Percentiles rank a stretch among this genome's conserved stretches.
Conservation (phyloP, 139 green algal species). For the Chloropicon primus region DNA sequence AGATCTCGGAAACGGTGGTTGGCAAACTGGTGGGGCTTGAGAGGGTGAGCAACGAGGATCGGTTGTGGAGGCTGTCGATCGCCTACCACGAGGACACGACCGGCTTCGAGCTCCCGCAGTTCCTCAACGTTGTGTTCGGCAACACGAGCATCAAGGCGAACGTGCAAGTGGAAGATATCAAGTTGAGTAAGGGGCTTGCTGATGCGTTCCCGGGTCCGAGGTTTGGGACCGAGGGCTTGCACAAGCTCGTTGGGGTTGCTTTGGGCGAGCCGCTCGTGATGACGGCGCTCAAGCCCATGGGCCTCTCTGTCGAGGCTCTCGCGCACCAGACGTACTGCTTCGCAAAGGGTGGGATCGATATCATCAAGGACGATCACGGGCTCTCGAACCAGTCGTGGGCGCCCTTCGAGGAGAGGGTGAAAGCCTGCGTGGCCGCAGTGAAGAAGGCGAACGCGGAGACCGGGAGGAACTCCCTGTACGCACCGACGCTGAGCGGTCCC, state of each 20-base stretch:
- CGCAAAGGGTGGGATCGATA: slow-evolving; percentile 16
- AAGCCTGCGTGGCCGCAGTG: slow-evolving; percentile 5
- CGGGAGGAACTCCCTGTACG: slow-evolving; percentile 18
- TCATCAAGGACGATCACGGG: slow-evolving; percentile 27
- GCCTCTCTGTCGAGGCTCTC: slow-evolving; percentile 8
- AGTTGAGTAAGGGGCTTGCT: slow-evolving; percentile 1
- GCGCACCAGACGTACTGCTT: slow-evolving; percentile 19
- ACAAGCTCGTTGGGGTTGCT: slow-evolving; percentile 6
- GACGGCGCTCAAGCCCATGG: slow-evolving; percentile 26
- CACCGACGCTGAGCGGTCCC: slow-evolving; percentile 16
- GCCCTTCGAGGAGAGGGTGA: slow-evolving; percentile 21
- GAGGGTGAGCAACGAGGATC: background rate
- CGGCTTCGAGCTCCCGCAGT: slow-evolving; percentile 14
- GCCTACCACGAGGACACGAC: slow-evolving; percentile 14
- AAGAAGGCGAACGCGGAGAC: slow-evolving; percentile 17
- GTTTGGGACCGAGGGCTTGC: slow-evolving; percentile 14
- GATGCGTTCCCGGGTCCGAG: slow-evolving; percentile 6
- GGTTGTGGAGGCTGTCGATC: slow-evolving; percentile 6
- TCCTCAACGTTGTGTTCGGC: slow-evolving; percentile 23
- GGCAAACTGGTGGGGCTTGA: slow-evolving; percentile 6
- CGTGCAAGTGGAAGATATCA: slow-evolving; percentile 14
- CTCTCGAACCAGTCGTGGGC: slow-evolving; percentile 18
- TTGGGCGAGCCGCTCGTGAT: slow-evolving; percentile 8
- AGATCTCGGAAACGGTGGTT: slow-evolving; percentile 14
- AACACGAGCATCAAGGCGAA: slow-evolving; percentile 17